Evolutionary conservation across 768 basidiomycete genomes (phyloP).

Genomic region (Galerina sulciceps): DNA sequence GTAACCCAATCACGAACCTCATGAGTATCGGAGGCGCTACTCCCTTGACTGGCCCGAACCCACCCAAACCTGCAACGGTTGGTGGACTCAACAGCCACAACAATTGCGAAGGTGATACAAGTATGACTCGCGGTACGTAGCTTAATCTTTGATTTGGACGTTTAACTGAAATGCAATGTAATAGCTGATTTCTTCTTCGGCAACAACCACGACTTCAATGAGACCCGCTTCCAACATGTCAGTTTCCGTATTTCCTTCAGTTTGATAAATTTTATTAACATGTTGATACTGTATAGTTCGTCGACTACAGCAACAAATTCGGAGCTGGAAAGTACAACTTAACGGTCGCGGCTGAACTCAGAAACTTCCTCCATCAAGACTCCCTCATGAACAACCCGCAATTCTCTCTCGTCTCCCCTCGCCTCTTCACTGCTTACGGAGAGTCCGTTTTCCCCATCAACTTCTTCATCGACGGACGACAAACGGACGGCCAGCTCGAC

Average conservation of each 20-base stretch:
- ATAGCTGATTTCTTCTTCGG: conserved; percentile 24
- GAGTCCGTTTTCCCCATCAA: conserved; percentile 7
- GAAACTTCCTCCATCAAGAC: conserved; percentile 27
- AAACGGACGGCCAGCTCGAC: conserved; percentile 16
- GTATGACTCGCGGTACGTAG: neutral
- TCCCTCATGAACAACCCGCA: conserved; percentile 28
- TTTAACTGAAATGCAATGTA: conserved; percentile 12
- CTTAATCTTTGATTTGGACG: neutral
- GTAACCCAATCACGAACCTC: conserved; percentile 23
- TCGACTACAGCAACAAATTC: conserved; percentile 21
- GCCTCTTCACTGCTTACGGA: conserved; percentile 25
- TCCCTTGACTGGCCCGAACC: conserved; percentile 21
- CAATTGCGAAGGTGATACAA: conserved; percentile 24
- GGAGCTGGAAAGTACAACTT: conserved; percentile 27
- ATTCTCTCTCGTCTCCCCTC: conserved; percentile 24
- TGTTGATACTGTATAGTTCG: conserved; percentile 10
- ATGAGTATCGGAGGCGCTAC: conserved; percentile 28
- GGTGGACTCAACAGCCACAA: conserved; percentile 26
- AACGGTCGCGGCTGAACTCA: conserved; percentile 24
- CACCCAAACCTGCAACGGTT: conserved; percentile 25
- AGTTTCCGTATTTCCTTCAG: neutral
- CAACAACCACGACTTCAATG: conserved; percentile 27
- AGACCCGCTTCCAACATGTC: conserved; percentile 25
- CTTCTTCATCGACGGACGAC: conserved; percentile 29
- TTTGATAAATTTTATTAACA: neutral